A percentile compares a stretch with the other conserved stretches of the same genome.
Conservation (phyloP, 768 basidiomycete species). For the Coprinopsis cinerea region DNA sequence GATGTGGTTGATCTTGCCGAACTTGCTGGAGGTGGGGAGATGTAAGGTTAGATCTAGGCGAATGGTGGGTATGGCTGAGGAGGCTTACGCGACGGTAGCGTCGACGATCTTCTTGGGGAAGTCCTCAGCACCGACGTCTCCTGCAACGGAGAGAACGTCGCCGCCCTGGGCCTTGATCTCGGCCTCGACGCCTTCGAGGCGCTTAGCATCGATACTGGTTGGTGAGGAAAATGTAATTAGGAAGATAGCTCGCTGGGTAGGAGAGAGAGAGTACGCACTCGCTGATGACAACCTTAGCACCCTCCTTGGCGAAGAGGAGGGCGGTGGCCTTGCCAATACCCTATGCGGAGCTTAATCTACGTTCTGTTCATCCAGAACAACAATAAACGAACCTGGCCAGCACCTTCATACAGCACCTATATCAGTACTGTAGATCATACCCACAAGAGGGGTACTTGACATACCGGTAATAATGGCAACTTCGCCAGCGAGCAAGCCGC, state of each 20-base stretch:
- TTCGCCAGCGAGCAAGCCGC: conserved; percentile 66
- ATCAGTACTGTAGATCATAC: not conserved
- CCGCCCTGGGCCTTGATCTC: conserved; percentile 74
- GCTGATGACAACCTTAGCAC: conserved; percentile 81
- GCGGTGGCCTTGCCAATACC: conserved; percentile 77
- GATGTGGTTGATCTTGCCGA: conserved; percentile 83
- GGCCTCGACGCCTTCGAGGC: conserved; percentile 56
- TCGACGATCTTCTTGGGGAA: conserved; percentile 76
- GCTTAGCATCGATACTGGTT: conserved; percentile 72
- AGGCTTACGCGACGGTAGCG: conserved; percentile 67
- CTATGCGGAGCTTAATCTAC: conserved; percentile 27
- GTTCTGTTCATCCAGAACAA: not conserved
- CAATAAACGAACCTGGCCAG: conserved; percentile 54
- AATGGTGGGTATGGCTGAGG: not conserved
- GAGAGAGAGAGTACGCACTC: conserved; percentile 43
- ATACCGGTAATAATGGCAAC: conserved; percentile 83
- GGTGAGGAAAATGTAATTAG: not conserved
- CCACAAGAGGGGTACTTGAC: conserved; percentile 17
- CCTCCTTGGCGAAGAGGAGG: conserved; percentile 75
- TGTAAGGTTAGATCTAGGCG: not conserved
- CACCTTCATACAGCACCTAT: conserved; percentile 37
- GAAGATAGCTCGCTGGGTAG: not conserved
- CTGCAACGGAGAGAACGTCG: conserved; percentile 66
- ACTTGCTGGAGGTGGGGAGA: conserved; percentile 41
- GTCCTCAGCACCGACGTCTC: conserved; percentile 79